phyloP scores from a whole-genome alignment of 2,329 filamentous ascomycete species.

The Stachybotrys echinatus region DNA sequence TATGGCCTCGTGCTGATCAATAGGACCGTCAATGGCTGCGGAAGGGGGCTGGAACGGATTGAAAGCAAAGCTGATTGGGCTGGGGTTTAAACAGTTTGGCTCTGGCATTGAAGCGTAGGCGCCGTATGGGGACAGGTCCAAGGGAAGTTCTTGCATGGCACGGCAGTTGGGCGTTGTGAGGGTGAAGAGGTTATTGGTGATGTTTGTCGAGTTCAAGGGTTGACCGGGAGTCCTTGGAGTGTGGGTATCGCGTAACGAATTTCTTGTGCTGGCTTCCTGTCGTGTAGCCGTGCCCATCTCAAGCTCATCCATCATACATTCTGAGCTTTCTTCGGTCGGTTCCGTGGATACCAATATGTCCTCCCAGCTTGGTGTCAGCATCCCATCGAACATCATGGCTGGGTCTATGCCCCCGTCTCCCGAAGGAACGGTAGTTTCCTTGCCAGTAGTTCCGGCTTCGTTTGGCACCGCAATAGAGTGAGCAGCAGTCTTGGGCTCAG shows the following conservation, averaged over 20 bases:
- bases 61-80: no score
- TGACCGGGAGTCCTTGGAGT: not conserved
- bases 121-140: not conserved
- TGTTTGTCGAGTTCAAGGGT: not conserved
- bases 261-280: no score
- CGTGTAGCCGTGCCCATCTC: no score
- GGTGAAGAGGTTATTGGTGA: not conserved
- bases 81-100: no score
- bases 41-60: no score
- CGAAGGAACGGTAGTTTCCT: not conserved
- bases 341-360: not conserved
- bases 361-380: not conserved
- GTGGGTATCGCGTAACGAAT: no score
- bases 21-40: no score
- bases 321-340: not conserved
- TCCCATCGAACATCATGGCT: not conserved
- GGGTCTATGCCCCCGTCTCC: not conserved
- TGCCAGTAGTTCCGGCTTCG: no score
- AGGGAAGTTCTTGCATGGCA: not conserved
- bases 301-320: not conserved
- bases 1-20: not conserved
- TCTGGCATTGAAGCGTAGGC: no score
- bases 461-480: no score
- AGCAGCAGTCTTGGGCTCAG: no score
- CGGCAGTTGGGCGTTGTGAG: not conserved